Conservation (phyloP, 2,329 filamentous ascomycete species). For the Cephalotrichum gorgonifer region DNA sequence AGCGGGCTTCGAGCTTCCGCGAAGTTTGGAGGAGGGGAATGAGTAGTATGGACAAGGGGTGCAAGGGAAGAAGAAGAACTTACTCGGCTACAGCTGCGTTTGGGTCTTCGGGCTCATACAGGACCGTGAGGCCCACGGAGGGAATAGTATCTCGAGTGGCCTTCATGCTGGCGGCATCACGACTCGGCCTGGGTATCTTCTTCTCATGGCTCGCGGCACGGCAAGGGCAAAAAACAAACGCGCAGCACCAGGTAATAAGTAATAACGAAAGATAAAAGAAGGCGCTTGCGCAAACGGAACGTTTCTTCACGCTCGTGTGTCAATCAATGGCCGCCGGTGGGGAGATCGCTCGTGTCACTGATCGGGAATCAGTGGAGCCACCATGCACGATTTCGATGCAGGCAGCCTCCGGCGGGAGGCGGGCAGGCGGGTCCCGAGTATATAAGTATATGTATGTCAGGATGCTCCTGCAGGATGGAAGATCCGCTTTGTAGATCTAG, state of each 20-base stretch:
- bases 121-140: slow-evolving; percentile 18
- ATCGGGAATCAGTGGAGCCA: neutral
- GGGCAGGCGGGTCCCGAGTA: neutral
- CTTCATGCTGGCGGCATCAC: slow-evolving; percentile 13
- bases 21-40: too few relatives aligned
- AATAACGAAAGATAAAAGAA: too few relatives aligned
- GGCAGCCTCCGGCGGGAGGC: neutral
- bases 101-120: slow-evolving; percentile 20
- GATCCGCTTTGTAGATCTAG: neutral
- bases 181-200: neutral
- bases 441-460: too few relatives aligned
- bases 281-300: too few relatives aligned
- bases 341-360: neutral
- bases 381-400: neutral
- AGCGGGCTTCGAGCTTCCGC: too few relatives aligned
- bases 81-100: slow-evolving; percentile 18
- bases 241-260: too few relatives aligned
- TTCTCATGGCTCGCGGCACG: neutral
- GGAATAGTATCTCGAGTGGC: slow-evolving; percentile 14
- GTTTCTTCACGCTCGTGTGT: neutral
- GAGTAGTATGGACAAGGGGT: neutral
- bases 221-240: too few relatives aligned
- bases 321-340: neutral
- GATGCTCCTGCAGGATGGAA: neutral
- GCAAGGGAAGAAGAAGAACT: slow-evolving; percentile 5